Conservation (phyloP, 371 early-diverging fungal genomes). For the Cokeromyces recurvatus region DNA sequence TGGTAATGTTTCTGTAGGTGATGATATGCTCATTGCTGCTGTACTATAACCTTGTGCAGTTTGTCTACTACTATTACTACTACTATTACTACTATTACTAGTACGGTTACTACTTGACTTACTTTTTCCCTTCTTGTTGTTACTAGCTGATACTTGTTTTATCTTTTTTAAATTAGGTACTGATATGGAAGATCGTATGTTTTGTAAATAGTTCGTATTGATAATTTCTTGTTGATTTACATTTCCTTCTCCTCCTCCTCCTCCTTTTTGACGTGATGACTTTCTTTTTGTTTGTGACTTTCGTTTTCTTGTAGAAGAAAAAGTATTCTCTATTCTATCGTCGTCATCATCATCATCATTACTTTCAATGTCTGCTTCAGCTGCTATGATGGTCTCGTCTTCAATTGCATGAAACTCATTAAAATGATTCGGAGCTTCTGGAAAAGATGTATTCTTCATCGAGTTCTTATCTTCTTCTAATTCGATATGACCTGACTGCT, state of each 20-base stretch:
- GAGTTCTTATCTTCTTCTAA: too few species aligned
- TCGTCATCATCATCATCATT: neutral
- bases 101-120: too few species aligned
- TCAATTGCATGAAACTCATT: neutral
- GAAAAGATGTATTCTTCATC: too few species aligned
- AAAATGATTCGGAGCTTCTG: too few species aligned
- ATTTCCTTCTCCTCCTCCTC: neutral
- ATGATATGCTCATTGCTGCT: neutral
- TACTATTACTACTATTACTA: too few species aligned
- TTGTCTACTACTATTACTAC: slow-evolving; percentile 1
- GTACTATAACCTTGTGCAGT: slow-evolving; percentile 9
- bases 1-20: slow-evolving; percentile 2
- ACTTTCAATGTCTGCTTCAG: neutral
- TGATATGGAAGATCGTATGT: slow-evolving; percentile 25
- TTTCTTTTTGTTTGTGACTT: neutral
- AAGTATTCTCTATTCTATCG: too few species aligned
- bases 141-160: slow-evolving; percentile 17
- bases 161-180: slow-evolving; percentile 30
- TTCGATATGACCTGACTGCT: too few species aligned
- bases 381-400: neutral
- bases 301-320: neutral
- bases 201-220: too few species aligned
- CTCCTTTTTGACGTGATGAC: neutral
- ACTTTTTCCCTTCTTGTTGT: too few species aligned
- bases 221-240: too few species aligned